These are phyloP conservation scores for Chaetomiaceae sp. DNA, from an alignment of 2,329 filamentous ascomycete genomes.

Conservation along the genomic window DNA sequence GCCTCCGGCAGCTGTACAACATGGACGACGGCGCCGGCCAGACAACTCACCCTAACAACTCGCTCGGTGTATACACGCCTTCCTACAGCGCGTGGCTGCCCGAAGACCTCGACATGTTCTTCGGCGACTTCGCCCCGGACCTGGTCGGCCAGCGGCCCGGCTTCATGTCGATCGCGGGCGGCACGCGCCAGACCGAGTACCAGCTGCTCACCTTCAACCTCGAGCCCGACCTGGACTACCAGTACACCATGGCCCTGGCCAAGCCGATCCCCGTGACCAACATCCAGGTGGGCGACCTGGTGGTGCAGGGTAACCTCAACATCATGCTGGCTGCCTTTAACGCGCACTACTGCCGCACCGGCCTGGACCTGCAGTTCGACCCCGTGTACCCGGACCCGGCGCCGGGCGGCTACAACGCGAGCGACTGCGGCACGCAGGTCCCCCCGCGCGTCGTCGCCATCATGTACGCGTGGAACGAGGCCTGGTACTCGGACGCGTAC, in stretches of 20 bases:
- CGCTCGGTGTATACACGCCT: not conserved
- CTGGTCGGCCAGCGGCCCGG: not conserved
- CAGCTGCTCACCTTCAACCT: not conserved
- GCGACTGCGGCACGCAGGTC: constrained; percentile 38
- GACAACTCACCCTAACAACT: constrained; percentile 1
- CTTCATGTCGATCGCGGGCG: not conserved
- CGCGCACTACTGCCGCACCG: constrained; percentile 40
- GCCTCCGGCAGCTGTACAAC: not conserved
- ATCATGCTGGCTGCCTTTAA: constrained; percentile 45
- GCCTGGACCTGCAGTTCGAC: constrained; percentile 34
- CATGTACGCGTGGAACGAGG: constrained; percentile 51
- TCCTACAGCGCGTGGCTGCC: not conserved
- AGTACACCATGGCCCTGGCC: constrained; percentile 2
- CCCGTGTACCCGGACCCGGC: constrained; percentile 40
- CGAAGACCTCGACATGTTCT: constrained; percentile 4
- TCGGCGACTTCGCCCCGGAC: not conserved
- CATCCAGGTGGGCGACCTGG: constrained; percentile 18
- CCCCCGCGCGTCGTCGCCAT: constrained; percentile 51
- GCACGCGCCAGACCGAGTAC: not conserved
- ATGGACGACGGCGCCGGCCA: not conserved
- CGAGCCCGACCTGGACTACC: constrained; percentile 2
- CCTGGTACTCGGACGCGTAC: constrained; percentile 44
- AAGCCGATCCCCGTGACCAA: constrained; percentile 19
- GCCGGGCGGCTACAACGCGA: constrained; percentile 32
- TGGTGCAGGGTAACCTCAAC: constrained; percentile 28